Evolutionary conservation across 768 basidiomycete genomes (phyloP).

Genomic region (Lentinula aciculospora): DNA sequence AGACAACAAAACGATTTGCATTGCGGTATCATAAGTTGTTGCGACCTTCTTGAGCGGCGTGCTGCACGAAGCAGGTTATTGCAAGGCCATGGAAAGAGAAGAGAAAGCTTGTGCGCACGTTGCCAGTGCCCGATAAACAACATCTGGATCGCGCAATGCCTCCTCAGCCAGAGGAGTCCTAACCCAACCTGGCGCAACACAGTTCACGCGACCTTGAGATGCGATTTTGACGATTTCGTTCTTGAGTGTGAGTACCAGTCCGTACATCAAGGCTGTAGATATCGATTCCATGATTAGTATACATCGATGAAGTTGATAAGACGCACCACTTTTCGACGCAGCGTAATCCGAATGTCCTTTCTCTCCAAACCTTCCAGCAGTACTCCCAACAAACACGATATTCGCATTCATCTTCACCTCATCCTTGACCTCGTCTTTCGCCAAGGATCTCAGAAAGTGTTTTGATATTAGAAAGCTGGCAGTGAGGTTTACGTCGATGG

Average conservation of each 20-base stretch:
- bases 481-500: constrained; percentile 59
- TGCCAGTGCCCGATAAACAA: constrained; percentile 56
- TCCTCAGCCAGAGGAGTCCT: constrained; percentile 59
- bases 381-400: constrained; percentile 65
- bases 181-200: constrained; percentile 66
- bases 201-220: constrained; percentile 64
- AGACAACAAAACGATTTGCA: constrained; percentile 56
- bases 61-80: constrained; percentile 25
- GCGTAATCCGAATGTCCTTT: constrained; percentile 64
- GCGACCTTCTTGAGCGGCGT: constrained; percentile 70
- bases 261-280: constrained; percentile 54
- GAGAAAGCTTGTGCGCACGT: constrained; percentile 40
- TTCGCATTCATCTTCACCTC: constrained; percentile 49
- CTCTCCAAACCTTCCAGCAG: constrained; percentile 71
- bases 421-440: constrained; percentile 22
- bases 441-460: constrained; percentile 49
- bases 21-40: constrained; percentile 55
- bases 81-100: neutral
- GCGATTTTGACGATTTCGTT: constrained; percentile 80
- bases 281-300: neutral
- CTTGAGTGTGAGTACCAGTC: constrained; percentile 60
- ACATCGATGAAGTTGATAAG: neutral
- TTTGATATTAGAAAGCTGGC: constrained; percentile 63
- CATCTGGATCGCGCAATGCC: constrained; percentile 46
- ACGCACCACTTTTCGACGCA: constrained; percentile 60